Evolutionary conservation across 306 rosid genomes (phyloP), one percentile per base, ranked within the genome.

Genomic region (Corylus americana): DNA sequence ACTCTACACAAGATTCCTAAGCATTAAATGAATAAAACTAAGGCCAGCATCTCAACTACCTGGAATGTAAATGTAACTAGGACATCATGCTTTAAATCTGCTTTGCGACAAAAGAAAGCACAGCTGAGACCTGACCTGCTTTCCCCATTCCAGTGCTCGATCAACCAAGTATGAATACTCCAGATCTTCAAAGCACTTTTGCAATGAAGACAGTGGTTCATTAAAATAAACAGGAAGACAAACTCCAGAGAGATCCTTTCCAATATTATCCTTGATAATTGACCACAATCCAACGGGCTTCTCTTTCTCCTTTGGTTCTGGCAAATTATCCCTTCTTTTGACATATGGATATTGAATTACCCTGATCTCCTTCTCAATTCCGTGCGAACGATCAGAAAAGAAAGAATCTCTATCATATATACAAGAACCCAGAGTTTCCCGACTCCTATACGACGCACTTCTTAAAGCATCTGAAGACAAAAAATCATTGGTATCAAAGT

Each of bases 211-310:
- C 75, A 95, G 93, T 57, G 99, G 99, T 85, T 95, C 99, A 75
- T 95, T 95, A 87, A 95, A 95, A 90, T 95, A 95, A 86, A 95
- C 98, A 79, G 99, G 98, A 78, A 95, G 99, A 84, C 99, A 95
- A 82, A 95, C 99, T 78, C 99, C 99, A 80, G 98, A 95, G 78
- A 95, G 91, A 90, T 95, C 99, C 91, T 93, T 93, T 75, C 99
- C 99, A 47, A 95, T 95, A 79, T 95, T 95, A 82, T 95, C 99
- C 87, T 93, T 95, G 88, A 95, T 95, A 82, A 95, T 93, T 35
- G 99, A 93, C 99, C 99, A 95, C 90, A 93, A 84, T 67, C 99
- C 97, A 74, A 91, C 80, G 12, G 93, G 98, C 82, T 82, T 95
- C 73, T 95, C 99, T 81, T 91, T 95, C 83, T 95, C 99, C 80